Base-by-base conservation (phyloP, 768 basidiomycete genomes). In the Amanita fuliginea region DNA sequence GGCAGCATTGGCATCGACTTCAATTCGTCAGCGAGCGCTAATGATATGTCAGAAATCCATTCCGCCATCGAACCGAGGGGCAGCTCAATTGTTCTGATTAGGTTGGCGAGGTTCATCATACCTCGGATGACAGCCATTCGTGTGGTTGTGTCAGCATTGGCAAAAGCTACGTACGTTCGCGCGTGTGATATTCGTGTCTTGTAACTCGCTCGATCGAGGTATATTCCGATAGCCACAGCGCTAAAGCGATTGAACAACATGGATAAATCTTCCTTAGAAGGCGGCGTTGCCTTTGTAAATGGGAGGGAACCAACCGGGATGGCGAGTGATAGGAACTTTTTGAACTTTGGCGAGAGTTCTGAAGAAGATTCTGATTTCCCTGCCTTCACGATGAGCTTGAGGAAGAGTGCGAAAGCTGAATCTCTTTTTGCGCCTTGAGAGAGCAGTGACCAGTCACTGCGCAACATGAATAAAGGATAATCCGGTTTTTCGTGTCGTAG, bases 221-320 rank as follows among this genome's bases (percentile, higher is more conserved):
- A 75, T 37, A 86, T 72, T 3, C 80, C 81, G 22, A 88, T 69
- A 4, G 83, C 77, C 54, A 86, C 69, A 9, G 86, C 81, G 43
- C 76, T 78, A 57, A 88, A 80, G 7, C 92, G 80, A 63, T 96
- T 96, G 63, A 83, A 79, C 30, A 95, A 70, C 74, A 81, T 81
- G 0, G 88, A 84, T 2, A 86, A 69, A 33, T 86, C 78, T 30
- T 73, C 67, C 2, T 61, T 53, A 0, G 70, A 66, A 0, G 82
- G 80, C 4, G 76, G 76, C 3, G 60, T 65, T 1, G 63, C 61
- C 36, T 77, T 75, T 3, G 74, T 75, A 66, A 85, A 86, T 1
- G 79, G 71, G 6, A 90, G 73, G 3, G 81, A 69, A 21, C 81
- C 78, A 24, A 90, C 74, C 0, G 92, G 89, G 14, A 83, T 74